Percentiles rank a stretch among this genome's conserved stretches.
Evolutionary conservation across 345 rosid genomes (phyloP).

Genomic region (Lepidium africanum): DNA sequence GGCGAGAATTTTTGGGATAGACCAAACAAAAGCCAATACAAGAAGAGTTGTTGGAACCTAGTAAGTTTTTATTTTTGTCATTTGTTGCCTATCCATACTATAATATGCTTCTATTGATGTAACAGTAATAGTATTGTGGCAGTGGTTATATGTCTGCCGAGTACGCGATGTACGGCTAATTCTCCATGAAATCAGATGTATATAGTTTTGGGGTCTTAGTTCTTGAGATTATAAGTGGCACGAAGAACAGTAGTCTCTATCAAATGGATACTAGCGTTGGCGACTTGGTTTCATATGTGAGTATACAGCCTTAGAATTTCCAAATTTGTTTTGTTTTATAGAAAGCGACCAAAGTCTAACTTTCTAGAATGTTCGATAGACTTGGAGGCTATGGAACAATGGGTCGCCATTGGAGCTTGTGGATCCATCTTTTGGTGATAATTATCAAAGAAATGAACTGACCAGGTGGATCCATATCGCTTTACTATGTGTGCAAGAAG

Average conservation of each 20-base stretch:
- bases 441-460: background rate
- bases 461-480: background rate
- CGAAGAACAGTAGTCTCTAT: background rate
- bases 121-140: background rate
- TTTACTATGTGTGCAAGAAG: background rate
- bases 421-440: background rate
- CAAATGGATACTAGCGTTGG: background rate
- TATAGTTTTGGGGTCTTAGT: constrained; percentile 21
- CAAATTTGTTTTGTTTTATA: background rate
- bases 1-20: constrained; percentile 32
- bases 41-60: constrained; percentile 36
- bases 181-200: constrained; percentile 29
- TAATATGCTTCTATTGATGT: background rate
- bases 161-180: constrained; percentile 20
- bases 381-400: background rate
- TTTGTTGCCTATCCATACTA: background rate
- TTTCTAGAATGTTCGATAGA: background rate
- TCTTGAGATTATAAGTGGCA: constrained; percentile 20
- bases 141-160: constrained; percentile 31
- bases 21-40: constrained; percentile 30
- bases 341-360: background rate
- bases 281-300: constrained; percentile 8
- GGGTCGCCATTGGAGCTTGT: background rate
- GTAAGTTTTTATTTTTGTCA: constrained; percentile 19
- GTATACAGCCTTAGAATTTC: background rate